Conservation (phyloP, 257 asterid species). For the Knoxia roxburghii region DNA sequence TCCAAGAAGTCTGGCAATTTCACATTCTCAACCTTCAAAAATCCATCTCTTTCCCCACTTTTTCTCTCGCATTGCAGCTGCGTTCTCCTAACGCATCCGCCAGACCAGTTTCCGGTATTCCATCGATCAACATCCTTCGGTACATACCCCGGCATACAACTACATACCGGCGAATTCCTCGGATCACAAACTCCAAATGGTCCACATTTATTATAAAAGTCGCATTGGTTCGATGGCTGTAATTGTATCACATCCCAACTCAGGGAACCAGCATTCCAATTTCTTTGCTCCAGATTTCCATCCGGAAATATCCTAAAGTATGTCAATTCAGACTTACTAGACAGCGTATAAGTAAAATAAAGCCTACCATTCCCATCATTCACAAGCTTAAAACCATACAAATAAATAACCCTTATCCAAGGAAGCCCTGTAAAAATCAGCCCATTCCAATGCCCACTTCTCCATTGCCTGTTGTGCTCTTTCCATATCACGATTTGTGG, state of each 20-base stretch:
- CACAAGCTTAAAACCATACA: constrained; percentile 43
- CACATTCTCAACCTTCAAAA: constrained; percentile 27
- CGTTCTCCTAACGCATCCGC: constrained; percentile 54
- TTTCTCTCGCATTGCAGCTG: constrained; percentile 33
- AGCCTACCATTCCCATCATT: constrained; percentile 21
- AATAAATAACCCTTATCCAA: constrained; percentile 20
- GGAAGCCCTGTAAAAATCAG: constrained; percentile 46
- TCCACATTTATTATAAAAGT: constrained; percentile 55
- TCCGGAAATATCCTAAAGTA: constrained; percentile 36
- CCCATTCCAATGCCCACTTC: constrained; percentile 72
- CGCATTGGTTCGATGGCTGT: constrained; percentile 49
- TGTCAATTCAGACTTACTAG: constrained; percentile 25
- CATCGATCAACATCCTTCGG: constrained; percentile 40
- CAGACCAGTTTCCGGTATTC: constrained; percentile 46
- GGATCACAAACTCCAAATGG: constrained; percentile 42
- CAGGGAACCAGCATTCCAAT: constrained; percentile 28
- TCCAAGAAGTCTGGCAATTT: constrained; percentile 72
- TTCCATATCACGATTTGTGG: constrained; percentile 81
- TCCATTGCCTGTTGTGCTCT: constrained; percentile 54
- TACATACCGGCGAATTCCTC: constrained; percentile 26
- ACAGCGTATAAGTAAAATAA: constrained; percentile 32
- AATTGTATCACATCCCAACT: constrained; percentile 41
- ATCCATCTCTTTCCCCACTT: constrained; percentile 30
- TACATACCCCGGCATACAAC: constrained; percentile 52
- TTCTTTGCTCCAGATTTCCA: constrained; percentile 45